phyloP scores from a whole-genome alignment of 768 basidiomycete genomes.

The Suillus lakei region DNA sequence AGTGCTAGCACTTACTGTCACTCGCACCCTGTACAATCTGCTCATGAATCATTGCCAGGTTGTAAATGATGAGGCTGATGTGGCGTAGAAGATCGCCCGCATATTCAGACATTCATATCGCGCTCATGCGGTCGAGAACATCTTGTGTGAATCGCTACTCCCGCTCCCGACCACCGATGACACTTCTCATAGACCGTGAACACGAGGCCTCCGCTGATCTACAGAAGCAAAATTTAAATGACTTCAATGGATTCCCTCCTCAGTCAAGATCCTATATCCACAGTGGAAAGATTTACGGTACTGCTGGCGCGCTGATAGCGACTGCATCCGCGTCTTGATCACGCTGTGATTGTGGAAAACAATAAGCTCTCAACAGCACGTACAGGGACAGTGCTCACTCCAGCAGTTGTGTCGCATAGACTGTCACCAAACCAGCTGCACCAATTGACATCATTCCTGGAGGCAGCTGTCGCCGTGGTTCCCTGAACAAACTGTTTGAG shows the following conservation, averaged over 20 bases:
- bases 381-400: conserved; percentile 53
- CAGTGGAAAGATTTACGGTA: conserved; percentile 97
- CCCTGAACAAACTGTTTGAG: conserved; percentile 94
- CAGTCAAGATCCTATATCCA: conserved; percentile 90
- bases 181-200: conserved; percentile 89
- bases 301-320: conserved; percentile 77
- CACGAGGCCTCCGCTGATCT: conserved; percentile 93
- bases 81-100: neutral
- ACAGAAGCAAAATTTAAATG: conserved; percentile 4
- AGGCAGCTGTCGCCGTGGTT: conserved; percentile 78
- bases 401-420: conserved; percentile 87
- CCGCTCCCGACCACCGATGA: conserved; percentile 42
- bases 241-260: conserved; percentile 72
- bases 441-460: conserved; percentile 93
- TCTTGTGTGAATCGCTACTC: neutral
- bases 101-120: neutral
- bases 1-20: neutral
- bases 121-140: neutral
- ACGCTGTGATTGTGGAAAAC: conserved; percentile 56
- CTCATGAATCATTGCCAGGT: neutral
- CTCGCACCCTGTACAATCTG: neutral
- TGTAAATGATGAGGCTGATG: neutral
- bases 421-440: conserved; percentile 91
- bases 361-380: neutral
- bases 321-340: conserved; percentile 98